Conservation (phyloP, 208 protist genomes). For the Vickermania ingenoplastis region DNA sequence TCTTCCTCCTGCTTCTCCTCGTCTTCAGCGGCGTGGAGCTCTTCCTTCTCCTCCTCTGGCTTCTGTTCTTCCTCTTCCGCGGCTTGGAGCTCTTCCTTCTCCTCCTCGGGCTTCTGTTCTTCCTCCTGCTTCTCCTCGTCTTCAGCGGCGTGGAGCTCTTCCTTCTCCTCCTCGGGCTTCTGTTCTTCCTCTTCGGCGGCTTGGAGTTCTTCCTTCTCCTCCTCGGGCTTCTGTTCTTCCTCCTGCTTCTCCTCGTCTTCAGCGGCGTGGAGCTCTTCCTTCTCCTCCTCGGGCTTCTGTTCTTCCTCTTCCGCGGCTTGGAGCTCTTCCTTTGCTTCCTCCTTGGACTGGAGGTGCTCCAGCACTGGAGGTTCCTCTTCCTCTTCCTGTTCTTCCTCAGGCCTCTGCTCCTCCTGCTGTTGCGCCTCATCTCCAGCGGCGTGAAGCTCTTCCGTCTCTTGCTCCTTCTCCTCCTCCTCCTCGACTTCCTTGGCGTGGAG, state of each 20-base stretch:
- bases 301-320: constrained; percentile 1
- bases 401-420: background rate
- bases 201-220: constrained; percentile 7
- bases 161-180: background rate
- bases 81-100: constrained; percentile 1
- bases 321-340: constrained; percentile 1
- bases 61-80: background rate
- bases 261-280: too few relatives aligned
- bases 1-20: constrained; percentile 3
- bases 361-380: background rate
- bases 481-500: background rate
- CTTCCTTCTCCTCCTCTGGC: background rate
- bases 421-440: background rate
- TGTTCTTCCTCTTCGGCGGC: constrained; percentile 2
- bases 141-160: constrained; percentile 2
- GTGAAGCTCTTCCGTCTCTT: background rate
- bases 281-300: background rate
- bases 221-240: background rate
- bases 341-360: background rate
- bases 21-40: background rate
- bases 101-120: background rate
- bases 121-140: constrained; percentile 1
- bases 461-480: constrained; percentile 1
- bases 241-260: background rate
- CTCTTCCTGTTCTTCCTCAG: constrained; percentile 2